Conservation (phyloP, 768 basidiomycete species). For the Xanthoconium purpureum region DNA sequence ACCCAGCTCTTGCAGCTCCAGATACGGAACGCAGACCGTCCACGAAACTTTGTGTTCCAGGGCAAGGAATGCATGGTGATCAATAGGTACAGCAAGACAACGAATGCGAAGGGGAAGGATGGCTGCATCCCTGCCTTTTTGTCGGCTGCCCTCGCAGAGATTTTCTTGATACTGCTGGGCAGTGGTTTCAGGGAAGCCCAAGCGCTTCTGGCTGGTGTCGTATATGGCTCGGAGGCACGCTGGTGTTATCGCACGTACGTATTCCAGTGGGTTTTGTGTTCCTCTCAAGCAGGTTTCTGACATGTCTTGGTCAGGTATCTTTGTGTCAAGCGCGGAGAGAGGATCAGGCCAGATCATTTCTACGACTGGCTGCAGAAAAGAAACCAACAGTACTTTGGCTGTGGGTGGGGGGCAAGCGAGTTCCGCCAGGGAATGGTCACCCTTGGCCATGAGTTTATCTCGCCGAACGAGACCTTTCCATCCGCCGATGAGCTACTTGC, state of each 20-base stretch:
- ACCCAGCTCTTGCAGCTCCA: constrained; percentile 3
- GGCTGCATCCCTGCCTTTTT: constrained; percentile 3
- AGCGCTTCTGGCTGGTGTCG: neutral
- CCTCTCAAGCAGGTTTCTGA: neutral
- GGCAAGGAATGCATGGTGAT: neutral
- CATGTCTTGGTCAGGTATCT: neutral
- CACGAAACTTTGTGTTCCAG: constrained; percentile 4
- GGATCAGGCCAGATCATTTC: neutral
- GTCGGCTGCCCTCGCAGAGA: neutral
- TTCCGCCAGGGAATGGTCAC: constrained; percentile 10
- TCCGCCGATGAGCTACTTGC: neutral
- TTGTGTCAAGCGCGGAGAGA: neutral
- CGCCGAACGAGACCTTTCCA: neutral
- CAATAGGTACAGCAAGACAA: constrained; percentile 8
- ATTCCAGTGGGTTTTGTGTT: neutral
- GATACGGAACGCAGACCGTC: neutral
- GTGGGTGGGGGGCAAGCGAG: neutral
- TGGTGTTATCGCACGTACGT: neutral
- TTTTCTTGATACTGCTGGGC: neutral
- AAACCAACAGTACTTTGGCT: neutral
- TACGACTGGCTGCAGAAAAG: neutral
- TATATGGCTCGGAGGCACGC: neutral
- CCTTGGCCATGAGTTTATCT: constrained; percentile 1
- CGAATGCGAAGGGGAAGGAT: neutral
- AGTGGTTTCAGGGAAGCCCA: constrained; percentile 5